phyloP scores from a whole-genome alignment of 306 rosid genomes.

The Oemleria cerasiformis region DNA sequence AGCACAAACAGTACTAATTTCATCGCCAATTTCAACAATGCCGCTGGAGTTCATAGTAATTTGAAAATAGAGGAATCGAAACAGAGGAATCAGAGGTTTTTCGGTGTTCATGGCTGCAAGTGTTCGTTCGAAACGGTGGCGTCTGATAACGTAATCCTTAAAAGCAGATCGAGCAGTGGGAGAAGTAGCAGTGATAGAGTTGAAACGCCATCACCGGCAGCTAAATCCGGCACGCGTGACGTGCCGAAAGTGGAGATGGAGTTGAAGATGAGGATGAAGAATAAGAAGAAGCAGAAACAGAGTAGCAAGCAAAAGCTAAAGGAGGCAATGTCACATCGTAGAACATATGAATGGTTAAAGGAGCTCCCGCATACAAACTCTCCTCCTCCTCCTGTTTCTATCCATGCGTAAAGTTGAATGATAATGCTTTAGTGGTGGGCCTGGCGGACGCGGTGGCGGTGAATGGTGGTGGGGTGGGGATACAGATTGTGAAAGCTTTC shows the following conservation, averaged over 20 bases:
- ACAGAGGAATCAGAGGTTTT: slow-evolving; percentile 17
- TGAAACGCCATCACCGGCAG: not conserved
- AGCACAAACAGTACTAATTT: slow-evolving; percentile 22
- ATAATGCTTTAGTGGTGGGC: not conserved
- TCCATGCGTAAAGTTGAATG: slow-evolving; percentile 15
- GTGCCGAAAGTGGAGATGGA: slow-evolving; percentile 3
- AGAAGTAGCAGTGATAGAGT: slow-evolving; percentile 13
- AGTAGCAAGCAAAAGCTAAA: slow-evolving; percentile 35
- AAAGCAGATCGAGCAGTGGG: slow-evolving; percentile 21
- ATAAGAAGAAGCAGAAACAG: slow-evolving; percentile 12
- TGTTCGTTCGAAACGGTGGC: slow-evolving; percentile 54
- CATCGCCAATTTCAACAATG: not conserved
- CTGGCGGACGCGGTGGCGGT: slow-evolving; percentile 4
- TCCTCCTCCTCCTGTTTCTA: not conserved
- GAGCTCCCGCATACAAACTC: slow-evolving; percentile 60
- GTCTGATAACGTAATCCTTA: slow-evolving; percentile 28
- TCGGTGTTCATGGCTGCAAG: slow-evolving; percentile 56
- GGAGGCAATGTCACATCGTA: slow-evolving; percentile 65
- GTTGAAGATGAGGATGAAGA: slow-evolving; percentile 34
- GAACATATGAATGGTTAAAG: slow-evolving; percentile 76
- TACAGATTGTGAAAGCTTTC: not conserved
- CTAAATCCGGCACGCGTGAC: slow-evolving; percentile 26
- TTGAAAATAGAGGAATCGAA: slow-evolving; percentile 12
- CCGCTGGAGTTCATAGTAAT: not conserved
- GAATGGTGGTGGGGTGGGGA: slow-evolving; percentile 2